phyloP scores from a whole-genome alignment of 768 basidiomycete genomes.

The Psilocybe cyanescens region DNA sequence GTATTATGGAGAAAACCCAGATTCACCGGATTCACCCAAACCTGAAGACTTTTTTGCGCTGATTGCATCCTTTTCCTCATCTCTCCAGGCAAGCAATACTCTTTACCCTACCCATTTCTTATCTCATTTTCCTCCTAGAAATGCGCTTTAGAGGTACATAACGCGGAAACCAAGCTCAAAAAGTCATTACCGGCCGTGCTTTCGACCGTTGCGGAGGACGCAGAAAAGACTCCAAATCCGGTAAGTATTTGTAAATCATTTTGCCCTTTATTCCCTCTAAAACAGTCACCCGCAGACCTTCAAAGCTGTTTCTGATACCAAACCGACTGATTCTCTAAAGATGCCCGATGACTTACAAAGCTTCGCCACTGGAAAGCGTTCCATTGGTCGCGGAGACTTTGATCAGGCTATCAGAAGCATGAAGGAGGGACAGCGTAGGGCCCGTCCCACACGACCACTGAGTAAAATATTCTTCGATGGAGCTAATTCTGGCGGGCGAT shows the following conservation, averaged over 20 bases:
- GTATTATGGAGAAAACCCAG: constrained; percentile 82
- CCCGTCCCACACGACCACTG: constrained; percentile 54
- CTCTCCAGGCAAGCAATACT: constrained; percentile 57
- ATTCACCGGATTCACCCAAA: constrained; percentile 64
- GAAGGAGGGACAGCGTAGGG: constrained; percentile 63
- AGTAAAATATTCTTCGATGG: constrained; percentile 87
- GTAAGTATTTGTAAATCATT: constrained; percentile 11
- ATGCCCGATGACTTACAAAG: constrained; percentile 41
- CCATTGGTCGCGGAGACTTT: constrained; percentile 77
- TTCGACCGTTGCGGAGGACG: constrained; percentile 25
- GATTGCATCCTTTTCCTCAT: constrained; percentile 74
- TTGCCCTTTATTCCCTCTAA: background rate
- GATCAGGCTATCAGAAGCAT: constrained; percentile 87
- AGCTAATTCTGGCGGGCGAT: constrained; percentile 7
- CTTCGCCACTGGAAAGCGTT: constrained; percentile 46
- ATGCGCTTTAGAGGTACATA: constrained; percentile 70
- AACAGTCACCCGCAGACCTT: constrained; percentile 38
- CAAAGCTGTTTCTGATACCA: constrained; percentile 29
- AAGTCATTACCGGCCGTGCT: constrained; percentile 24
- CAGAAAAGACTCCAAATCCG: constrained; percentile 24
- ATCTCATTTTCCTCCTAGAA: constrained; percentile 47
- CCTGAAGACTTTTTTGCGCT: constrained; percentile 85
- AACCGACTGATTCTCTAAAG: constrained; percentile 21
- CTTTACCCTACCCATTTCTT: background rate
- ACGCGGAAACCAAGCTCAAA: constrained; percentile 42